Evolutionary conservation across 2,329 filamentous ascomycete genomes (phyloP).

Genomic region (Harringtonia lauricola): DNA sequence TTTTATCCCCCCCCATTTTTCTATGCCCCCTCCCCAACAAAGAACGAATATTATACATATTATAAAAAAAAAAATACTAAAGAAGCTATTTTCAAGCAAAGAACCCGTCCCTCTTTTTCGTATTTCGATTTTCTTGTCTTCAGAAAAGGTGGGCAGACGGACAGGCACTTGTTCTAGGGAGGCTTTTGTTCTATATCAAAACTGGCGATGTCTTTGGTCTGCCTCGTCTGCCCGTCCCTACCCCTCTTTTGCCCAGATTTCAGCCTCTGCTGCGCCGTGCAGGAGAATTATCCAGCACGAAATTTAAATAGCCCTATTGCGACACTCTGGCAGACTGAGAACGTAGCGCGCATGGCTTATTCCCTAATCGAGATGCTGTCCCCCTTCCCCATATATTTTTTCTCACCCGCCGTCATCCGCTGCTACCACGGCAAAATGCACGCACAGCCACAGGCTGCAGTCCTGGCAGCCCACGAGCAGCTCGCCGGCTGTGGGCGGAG

Average conservation of each 20-base stretch:
- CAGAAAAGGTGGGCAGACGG: neutral
- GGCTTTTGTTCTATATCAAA: too few relatives aligned
- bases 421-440: conserved; percentile 49
- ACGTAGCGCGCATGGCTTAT: too few relatives aligned
- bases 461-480: conserved; percentile 54
- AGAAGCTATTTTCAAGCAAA: neutral
- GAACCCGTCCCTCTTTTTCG: neutral
- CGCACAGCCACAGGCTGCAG: conserved; percentile 55
- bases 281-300: too few relatives aligned
- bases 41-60: conserved; percentile 3
- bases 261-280: too few relatives aligned
- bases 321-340: too few relatives aligned
- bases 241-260: neutral
- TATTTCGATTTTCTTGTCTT: neutral
- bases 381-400: too few relatives aligned
- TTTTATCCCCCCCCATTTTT: neutral
- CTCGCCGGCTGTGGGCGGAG: conserved; percentile 41
- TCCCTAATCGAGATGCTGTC: too few relatives aligned
- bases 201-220: too few relatives aligned
- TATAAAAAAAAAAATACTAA: conserved; percentile 1
- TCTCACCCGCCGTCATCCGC: conserved; percentile 2
- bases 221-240: neutral
- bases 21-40: neutral
- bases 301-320: neutral
- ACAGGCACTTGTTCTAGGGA: too few relatives aligned